A percentile compares a stretch with the other conserved stretches of the same genome.
These are phyloP conservation scores for Kwoniella pini DNA, from an alignment of 768 basidiomycete genomes.

Conservation along the genomic window DNA sequence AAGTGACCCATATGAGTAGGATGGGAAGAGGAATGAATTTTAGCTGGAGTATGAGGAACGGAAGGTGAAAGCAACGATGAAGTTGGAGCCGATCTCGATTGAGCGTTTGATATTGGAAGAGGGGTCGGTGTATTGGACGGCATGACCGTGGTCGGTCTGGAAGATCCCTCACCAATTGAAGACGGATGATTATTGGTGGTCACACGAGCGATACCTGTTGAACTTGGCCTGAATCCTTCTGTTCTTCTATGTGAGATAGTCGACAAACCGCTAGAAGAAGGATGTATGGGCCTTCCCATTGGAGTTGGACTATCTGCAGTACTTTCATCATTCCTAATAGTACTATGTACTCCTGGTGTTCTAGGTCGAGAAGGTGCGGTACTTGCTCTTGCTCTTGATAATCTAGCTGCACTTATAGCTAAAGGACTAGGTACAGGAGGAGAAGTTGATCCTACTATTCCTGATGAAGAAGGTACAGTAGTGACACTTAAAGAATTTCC, in stretches of 20 bases:
- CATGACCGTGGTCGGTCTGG: neutral
- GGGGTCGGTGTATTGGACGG: neutral
- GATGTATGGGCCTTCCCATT: neutral
- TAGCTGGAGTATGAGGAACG: neutral
- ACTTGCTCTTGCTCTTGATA: constrained; percentile 9
- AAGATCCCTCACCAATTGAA: neutral
- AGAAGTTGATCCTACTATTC: constrained; percentile 14
- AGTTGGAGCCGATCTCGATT: neutral
- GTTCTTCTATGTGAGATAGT: neutral
- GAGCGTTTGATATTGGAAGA: neutral
- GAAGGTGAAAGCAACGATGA: neutral
- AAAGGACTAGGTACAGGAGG: constrained; percentile 22
- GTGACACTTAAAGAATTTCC: constrained; percentile 5
- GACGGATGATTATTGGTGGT: neutral
- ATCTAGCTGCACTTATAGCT: constrained; percentile 1
- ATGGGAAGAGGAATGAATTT: constrained; percentile 3
- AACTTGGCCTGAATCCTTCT: constrained; percentile 5
- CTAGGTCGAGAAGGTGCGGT: neutral
- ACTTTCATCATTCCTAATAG: neutral
- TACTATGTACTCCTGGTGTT: neutral
- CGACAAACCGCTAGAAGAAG: too few species aligned
- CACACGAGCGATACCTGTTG: constrained; percentile 1
- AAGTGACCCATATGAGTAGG: neutral
- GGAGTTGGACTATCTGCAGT: neutral
- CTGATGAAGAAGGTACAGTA: neutral